Base-by-base conservation (phyloP, 2,329 filamentous ascomycete genomes). In the Acephala macrosclerotiorum region DNA sequence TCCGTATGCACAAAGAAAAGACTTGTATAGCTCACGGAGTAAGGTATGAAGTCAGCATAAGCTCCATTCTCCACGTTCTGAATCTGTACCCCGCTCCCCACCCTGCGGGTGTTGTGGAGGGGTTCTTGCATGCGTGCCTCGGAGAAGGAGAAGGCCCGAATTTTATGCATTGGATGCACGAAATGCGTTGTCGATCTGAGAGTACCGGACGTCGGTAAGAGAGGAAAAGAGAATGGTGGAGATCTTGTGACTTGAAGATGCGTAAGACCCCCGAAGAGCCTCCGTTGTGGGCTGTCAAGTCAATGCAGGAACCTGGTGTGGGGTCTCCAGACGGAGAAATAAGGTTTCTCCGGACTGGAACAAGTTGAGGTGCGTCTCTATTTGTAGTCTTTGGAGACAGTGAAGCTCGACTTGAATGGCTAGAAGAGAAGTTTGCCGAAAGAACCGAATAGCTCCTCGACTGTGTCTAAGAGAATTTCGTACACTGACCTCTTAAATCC, bases 31-130 rank as follows among this genome's bases (percentile, higher is more conserved):
- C n/a, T 7, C 38, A 12, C 38, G 40, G 53, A 58, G 29, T 63
- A 51, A 58, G 40, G 20, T 58, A 20, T 58, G 53, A 58, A 63
- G 53, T 63, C 20, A 63, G 49, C 26, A 62, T 55, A 62, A 62
- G 9, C 51, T 45, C 49, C 22, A 29, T 29, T 8, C 18, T 49
- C 12, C 12, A 42, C 12, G 18, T 42, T 14, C 18, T n/a, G 3
- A 14, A 42, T 3, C 4, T 42, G 42, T 25, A 49, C 45, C 45
- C 45, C 45, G 45, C 45, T 49, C 45, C 45, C 49, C 49, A 25
- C 49, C 29, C 18, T n/a, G 49, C 12, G 49, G 25, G n/a, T 11
- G 22, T 16, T 42, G 38, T 42, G 38, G 38, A 42, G 38, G 38
- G 38, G 38, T 11, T 22, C 6, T 11, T 26, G n/a, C 20, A 3